Conservation (phyloP, 2,329 filamentous ascomycete species). For the Fusarium euwallaceae region DNA sequence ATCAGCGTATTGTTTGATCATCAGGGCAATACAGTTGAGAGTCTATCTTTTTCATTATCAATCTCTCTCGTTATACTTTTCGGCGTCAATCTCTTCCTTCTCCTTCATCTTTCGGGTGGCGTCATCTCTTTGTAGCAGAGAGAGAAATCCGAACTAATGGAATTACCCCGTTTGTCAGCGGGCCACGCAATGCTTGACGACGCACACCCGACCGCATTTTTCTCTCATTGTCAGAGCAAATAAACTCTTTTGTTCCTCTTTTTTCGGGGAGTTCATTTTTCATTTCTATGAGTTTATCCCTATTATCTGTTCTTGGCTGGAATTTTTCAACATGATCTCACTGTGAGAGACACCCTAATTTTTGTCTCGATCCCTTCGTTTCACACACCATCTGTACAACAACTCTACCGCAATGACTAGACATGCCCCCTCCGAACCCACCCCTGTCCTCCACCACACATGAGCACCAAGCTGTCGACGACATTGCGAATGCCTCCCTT, state of each 20-base stretch:
- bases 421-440: conserved; percentile 44
- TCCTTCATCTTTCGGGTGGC: conserved; percentile 30
- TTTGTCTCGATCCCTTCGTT: conserved; percentile 1
- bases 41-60: background rate
- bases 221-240: conserved; percentile 11
- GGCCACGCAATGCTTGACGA: conserved; percentile 54
- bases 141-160: conserved; percentile 36
- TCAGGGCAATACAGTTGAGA: background rate
- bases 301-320: background rate
- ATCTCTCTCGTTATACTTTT: background rate
- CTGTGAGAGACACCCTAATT: background rate
- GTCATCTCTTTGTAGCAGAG: conserved; percentile 31
- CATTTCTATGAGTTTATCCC: background rate
- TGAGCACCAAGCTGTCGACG: conserved; percentile 24
- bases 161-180: conserved; percentile 46
- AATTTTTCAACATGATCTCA: background rate
- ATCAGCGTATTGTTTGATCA: background rate
- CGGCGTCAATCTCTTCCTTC: background rate
- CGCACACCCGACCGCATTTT: conserved; percentile 41
- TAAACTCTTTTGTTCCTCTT: conserved; percentile 25
- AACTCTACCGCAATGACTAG: conserved; percentile 39
- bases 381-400: background rate
- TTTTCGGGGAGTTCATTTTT: background rate
- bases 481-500: conserved; percentile 30
- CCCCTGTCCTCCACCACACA: conserved; percentile 42